Base-by-base conservation (phyloP, 257 asterid genomes). In the Gentiana straminea region DNA sequence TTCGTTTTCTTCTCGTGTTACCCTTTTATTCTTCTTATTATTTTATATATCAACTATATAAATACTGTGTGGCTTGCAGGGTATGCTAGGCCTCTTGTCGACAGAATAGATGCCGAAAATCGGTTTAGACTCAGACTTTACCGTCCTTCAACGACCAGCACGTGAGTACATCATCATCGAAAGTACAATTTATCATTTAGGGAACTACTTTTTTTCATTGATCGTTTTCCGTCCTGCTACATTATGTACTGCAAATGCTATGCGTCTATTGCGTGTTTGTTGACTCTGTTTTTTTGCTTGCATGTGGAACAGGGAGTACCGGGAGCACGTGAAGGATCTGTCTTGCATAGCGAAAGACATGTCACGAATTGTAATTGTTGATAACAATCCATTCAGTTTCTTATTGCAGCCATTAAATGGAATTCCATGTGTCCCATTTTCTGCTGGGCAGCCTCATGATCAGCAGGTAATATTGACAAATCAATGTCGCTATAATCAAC, bases 381-480 rank as follows among this genome's bases (percentile, higher is more conserved):
- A 91, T 80, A 91, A 91, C 69, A 84, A 91, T 67, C 96, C 98
- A 2, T 91, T 87, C 64, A 91, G 98, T 75, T 91, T 91, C 83
- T 68, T 91, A 67, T 70, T 86, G 76, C 98, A 91, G 75, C 98
- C 98, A 50, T 62, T 78, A 48, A 91, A 91, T 62, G 98, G 98
- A 63, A 84, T 87, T 66, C 98, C 98, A 2, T 87, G 98, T 73
- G 71, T 84, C 55, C 79, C 81, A 33, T 79, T 79, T 64, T 73
- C 79, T 52, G 79, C 79, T 33, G 70, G 75, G 39, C 95, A 91
- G 63, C 94, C 94, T 2, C 86, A 76, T 12, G 96, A 91, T 58
- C 76, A 75, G 33, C 95, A 87, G 94, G 96, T 91, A 68, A 33
- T 51, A 41, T 5, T 41, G 46, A 41, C 24, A 24, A 24, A 24